Conservation (phyloP, 2,329 filamentous ascomycete species). For the Phyllosticta citrichinensis region DNA sequence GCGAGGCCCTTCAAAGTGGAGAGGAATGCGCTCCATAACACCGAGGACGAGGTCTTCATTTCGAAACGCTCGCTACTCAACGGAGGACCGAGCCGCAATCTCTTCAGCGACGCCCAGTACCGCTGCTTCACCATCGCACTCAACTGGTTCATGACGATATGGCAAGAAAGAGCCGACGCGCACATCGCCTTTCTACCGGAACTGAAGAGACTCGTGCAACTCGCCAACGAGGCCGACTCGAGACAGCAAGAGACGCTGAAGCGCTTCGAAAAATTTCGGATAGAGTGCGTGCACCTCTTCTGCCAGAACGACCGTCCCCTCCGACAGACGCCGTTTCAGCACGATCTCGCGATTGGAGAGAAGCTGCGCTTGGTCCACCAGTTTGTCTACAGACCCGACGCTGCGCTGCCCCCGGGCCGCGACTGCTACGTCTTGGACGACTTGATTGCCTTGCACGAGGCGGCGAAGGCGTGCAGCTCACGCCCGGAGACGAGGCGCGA, state of each 20-base stretch:
- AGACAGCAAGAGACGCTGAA: neutral
- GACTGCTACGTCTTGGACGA: neutral
- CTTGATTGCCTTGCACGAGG: neutral
- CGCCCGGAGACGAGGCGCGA: neutral
- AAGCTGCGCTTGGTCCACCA: neutral
- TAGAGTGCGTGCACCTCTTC: neutral
- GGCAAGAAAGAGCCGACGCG: neutral
- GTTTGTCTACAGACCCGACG: neutral
- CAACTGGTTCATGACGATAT: neutral
- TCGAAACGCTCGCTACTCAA: neutral
- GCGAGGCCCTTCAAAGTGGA: neutral
- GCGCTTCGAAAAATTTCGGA: neutral
- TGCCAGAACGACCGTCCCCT: neutral
- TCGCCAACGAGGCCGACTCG: neutral
- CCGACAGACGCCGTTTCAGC: neutral
- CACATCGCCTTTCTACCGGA: neutral
- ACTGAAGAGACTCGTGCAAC: neutral
- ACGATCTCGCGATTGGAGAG: neutral
- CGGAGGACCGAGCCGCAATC: neutral
- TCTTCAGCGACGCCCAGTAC: neutral
- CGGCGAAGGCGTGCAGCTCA: neutral
- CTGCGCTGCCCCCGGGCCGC: neutral
- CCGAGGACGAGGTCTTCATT: neutral
- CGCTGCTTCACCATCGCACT: neutral
- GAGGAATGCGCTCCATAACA: neutral